Base-by-base conservation (phyloP, 352 stramenopile species). In the Globisporangium rhizosaccharum region DNA sequence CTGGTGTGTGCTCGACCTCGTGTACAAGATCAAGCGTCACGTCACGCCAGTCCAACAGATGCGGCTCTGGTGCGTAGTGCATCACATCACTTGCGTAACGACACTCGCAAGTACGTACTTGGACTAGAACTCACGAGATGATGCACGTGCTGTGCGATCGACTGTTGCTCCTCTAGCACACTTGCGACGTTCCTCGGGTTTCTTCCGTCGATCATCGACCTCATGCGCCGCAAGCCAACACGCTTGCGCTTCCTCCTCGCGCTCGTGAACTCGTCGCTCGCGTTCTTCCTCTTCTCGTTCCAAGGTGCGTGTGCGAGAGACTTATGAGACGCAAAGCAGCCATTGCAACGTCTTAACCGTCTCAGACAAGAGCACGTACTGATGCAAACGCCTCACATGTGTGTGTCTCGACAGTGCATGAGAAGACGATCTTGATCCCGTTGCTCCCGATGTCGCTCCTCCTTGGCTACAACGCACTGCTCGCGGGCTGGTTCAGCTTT, bases 221-320 rank as follows among this genome's bases (percentile, higher is more conserved):
- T 92, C 12, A 33, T 93, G 41, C 75, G 85, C 25, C 77, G 71
- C 45, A 86, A 81, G 57, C 77, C 75, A 8, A 91, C 74, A 10
- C 82, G 82, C 18, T 66, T 86, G 51, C 72, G 82, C 11, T 85
- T 97, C 53, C 60, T 98, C 18, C 74, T 95, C 39, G 88, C 88
- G 9, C 72, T 94, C 26, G 79, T 73, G 30, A 92, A 89, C 52
- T 96, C 82, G 47, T 93, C 92, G 9, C 70, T 98, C 9, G 85
- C 89, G 44, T 98, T 98, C 61, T 98, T 98, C 68, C 75, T 98
- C 49, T 97, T 97, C 47, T 98, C 90, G n/a, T 99, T 97, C 70
- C 96, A 99, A 92, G 44, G 44, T 49, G 4, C 44, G 44, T 28
- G 3, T 18, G 17, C 39, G 3, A 18, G 37, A 15, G 9, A 15